Evolutionary conservation across 2,329 filamentous ascomycete species (phyloP), one percentile per base, ranked within the genome.

Genomic region (Trichoderma asperellum): DNA sequence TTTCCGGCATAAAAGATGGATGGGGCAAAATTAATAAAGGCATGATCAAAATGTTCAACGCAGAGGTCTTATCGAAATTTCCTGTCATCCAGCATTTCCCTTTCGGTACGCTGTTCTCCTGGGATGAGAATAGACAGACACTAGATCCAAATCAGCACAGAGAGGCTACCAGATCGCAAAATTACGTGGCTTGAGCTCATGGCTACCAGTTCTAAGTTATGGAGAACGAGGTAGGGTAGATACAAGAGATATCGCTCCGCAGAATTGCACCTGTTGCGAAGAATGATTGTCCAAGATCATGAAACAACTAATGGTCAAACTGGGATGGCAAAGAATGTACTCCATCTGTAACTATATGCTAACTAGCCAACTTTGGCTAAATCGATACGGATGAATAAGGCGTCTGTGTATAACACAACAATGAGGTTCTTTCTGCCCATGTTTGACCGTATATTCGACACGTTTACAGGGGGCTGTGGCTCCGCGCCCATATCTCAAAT

Each of bases 21-120:
- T 99, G 96, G 96, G 96, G 92, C 43, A 99, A 99, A 83, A 97
- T 99, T 76, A 98, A 99, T 81, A 94, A 94, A 90, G 96, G 96
- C 63, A 98, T 99, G 96, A 89, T 99, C 76, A 99, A 98, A 81
- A 99, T 99, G 96, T 99, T 95, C 82, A 94, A 96, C 73, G 96
- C 93, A 21, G 96, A 99, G 82, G 96, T 99, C 3, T 84, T 99
- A 16, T 93, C 92, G 49, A 99, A 99, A 79, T 97, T 97, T 77
- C 96, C 96, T 2, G 96, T 99, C 2, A 93, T 99, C n/a, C 96
- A 99, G 80, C 96, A 99, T 80, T 98, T 96, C 73, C 88, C 86
- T 2, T 95, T 96, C 73, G 92, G 92, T 32, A 91, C 89, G 6
- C 82, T 96, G n/a, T 93, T 95, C 77, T 88, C 86, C 47, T 95